Evolutionary conservation across 192 early-diverging fungal genomes (phyloP).

Genomic region (Rhizophagus prolifer): DNA sequence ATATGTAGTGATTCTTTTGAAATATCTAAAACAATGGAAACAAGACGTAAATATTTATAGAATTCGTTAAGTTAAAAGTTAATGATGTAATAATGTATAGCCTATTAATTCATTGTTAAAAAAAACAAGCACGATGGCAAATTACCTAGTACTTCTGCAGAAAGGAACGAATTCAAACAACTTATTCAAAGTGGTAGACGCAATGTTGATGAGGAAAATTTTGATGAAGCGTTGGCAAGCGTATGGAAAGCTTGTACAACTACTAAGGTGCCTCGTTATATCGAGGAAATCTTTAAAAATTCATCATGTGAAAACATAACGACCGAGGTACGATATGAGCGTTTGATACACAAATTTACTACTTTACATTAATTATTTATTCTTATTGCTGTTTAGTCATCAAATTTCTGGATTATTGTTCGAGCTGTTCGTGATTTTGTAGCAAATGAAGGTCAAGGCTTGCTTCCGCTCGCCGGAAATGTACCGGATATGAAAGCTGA

Average conservation of each 20-base stretch:
- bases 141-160: conserved; percentile 57
- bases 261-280: conserved; percentile 49
- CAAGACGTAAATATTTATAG: conserved; percentile 41
- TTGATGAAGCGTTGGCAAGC: conserved; percentile 77
- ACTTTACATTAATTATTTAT: not conserved
- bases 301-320: conserved; percentile 50
- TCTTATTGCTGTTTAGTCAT: conserved; percentile 41
- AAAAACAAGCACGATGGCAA: conserved; percentile 53
- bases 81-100: not conserved
- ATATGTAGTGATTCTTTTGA: conserved; percentile 77
- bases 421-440: conserved; percentile 81
- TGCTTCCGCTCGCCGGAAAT: conserved; percentile 78
- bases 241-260: conserved; percentile 62
- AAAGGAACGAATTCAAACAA: conserved; percentile 68
- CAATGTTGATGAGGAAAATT: conserved; percentile 80
- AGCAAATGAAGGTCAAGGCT: conserved; percentile 63
- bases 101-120: not conserved
- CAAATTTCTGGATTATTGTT: conserved; percentile 85
- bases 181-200: conserved; percentile 57
- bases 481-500: conserved; percentile 99
- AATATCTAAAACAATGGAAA: conserved; percentile 77
- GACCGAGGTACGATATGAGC: conserved; percentile 44
- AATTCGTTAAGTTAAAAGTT: no score
- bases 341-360: not conserved
- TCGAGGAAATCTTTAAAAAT: conserved; percentile 59